Evolutionary conservation across 2,329 filamentous ascomycete genomes (phyloP), one percentile per base, ranked within the genome.

Genomic region (Westerdykella sp.): DNA sequence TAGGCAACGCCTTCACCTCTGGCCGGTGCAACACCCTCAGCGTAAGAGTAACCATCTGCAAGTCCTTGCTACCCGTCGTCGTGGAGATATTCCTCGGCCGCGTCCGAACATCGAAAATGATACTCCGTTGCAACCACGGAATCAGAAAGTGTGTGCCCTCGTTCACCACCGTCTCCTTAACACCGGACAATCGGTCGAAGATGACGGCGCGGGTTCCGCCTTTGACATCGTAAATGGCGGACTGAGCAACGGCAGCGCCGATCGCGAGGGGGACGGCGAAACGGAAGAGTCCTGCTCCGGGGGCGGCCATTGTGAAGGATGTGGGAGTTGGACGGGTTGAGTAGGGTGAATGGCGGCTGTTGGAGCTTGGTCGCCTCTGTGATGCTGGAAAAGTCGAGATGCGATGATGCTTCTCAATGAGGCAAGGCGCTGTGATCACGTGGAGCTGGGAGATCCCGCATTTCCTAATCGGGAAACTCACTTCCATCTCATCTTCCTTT

Each of bases 41-140:
- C 42, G 93, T 98, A 77, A 98, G 79, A 78, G 89, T 96, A 63
- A 98, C 93, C 93, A 98, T 98, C 76, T 98, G 93, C 77, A 98
- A 72, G 74, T 98, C 93, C 81, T 98, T 98, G 79, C 85, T 91
- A 46, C 93, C 93, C 11, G 93, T 98, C 18, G 93, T 98, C 22
- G 93, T 98, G 55, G 86, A 87, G 68, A 98, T 97, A 69, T 95
- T 97, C 66, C 93, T 81, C 49, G 93, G 93, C 79, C 95, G 94
- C 45, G 94, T 98, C 52, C 93, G 84, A 54, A 98, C 93, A 74
- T 98, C 93, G 69, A 95, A 98, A 67, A 95, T 77, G 73, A 98
- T 89, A 59, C 85, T 87, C 71, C 83, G 85, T 72, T 98, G 93
- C 67, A 98, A 73, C 93, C 93, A 98, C 6, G 93, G 93, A 31